phyloP scores from a whole-genome alignment of 179 eudicot genomes.

The Vitellaria paradoxa region DNA sequence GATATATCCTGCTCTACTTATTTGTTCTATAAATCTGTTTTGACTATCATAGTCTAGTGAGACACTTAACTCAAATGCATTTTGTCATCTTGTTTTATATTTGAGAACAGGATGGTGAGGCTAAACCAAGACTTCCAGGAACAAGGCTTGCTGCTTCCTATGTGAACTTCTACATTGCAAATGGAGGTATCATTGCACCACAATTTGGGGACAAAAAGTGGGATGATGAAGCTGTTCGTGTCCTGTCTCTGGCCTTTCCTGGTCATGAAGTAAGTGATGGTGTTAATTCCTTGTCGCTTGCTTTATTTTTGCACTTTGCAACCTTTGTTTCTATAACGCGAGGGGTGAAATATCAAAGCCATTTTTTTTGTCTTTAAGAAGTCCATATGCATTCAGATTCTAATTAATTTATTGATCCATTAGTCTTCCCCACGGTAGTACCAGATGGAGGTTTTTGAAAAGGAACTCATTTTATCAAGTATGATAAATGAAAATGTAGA shows the following conservation, averaged over 20 bases:
- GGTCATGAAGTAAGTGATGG: constrained; percentile 55
- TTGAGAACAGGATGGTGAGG: constrained; percentile 57
- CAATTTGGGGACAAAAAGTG: constrained; percentile 91
- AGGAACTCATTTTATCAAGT: background rate
- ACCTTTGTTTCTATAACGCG: background rate
- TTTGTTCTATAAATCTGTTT: background rate
- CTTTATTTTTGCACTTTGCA: background rate
- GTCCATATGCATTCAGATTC: background rate
- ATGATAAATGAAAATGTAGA: background rate
- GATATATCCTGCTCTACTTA: background rate
- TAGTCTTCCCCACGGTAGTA: background rate
- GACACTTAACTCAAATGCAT: constrained; percentile 5
- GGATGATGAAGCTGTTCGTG: constrained; percentile 84
- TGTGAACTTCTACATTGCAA: constrained; percentile 88
- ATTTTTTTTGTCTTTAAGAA: background rate
- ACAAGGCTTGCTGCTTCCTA: constrained; percentile 94
- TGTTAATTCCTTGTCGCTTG: background rate
- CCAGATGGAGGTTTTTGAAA: background rate
- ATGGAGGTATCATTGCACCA: constrained; percentile 78
- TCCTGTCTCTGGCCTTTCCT: constrained; percentile 65
- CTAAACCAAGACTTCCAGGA: constrained; percentile 70
- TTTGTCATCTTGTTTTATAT: background rate
- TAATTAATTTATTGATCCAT: background rate
- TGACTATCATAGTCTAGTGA: background rate
- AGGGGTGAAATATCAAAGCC: background rate